Conservation (phyloP, 1,284 basidiomycete genomes). For the Cryptococcus jaspeensis region DNA sequence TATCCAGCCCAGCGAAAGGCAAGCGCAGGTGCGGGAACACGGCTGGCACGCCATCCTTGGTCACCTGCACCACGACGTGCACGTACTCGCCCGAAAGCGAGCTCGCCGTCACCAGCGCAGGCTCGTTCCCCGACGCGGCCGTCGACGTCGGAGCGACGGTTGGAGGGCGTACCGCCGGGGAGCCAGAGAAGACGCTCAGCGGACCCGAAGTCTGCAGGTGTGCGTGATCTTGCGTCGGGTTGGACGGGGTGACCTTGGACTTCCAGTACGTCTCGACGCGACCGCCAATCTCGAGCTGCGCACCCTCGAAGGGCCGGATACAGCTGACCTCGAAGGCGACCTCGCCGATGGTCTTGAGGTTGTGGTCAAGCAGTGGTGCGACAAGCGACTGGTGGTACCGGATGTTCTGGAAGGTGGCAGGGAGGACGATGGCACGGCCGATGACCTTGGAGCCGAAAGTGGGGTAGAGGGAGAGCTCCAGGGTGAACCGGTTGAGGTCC, state of each 20-base stretch:
- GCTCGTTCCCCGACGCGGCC: constrained; percentile 22
- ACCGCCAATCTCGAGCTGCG: constrained; percentile 93
- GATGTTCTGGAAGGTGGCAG: constrained; percentile 67
- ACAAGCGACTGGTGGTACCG: constrained; percentile 60
- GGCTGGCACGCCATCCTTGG: constrained; percentile 83
- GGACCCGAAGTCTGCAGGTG: constrained; percentile 51
- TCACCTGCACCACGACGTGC: constrained; percentile 85
- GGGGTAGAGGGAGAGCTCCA: constrained; percentile 95
- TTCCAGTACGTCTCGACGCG: constrained; percentile 97
- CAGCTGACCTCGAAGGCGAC: constrained; percentile 86
- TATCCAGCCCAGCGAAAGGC: constrained; percentile 70
- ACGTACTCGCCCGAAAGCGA: constrained; percentile 79
- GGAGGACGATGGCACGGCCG: constrained; percentile 84
- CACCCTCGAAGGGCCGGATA: constrained; percentile 86
- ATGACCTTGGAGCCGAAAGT: constrained; percentile 99
- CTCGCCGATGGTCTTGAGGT: constrained; percentile 92
- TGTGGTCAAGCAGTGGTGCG: constrained; percentile 85
- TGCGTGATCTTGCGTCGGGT: constrained; percentile 51
- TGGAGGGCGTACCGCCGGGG: constrained; percentile 37
- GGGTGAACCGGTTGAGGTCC: constrained; percentile 67
- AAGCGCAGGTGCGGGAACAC: constrained; percentile 70
- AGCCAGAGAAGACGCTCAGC: constrained; percentile 45
- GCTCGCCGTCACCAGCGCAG: constrained; percentile 48
- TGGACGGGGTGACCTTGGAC: constrained; percentile 66
- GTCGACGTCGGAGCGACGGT: constrained; percentile 10